Percentiles rank a stretch among this genome's conserved stretches.
Conservation (phyloP, 305 asterid species). For the Rubia peregrina region DNA sequence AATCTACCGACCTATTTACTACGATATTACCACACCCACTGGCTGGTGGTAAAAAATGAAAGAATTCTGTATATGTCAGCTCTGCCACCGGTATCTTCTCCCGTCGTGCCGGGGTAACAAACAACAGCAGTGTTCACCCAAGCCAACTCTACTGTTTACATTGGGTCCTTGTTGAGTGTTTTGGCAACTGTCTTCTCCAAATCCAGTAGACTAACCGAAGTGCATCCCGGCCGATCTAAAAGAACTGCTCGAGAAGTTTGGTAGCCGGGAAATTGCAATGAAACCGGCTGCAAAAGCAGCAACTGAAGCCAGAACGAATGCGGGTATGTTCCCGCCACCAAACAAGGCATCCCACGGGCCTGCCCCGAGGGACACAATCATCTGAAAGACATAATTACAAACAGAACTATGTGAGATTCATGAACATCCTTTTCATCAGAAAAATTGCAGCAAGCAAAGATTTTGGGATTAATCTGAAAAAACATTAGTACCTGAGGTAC, state of each 20-base stretch:
- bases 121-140: not conserved
- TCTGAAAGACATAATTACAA: constrained; percentile 31
- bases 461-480: not conserved
- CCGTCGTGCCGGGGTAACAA: not conserved
- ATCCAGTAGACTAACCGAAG: constrained; percentile 47
- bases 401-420: constrained; percentile 1
- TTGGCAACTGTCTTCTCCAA: not conserved
- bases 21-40: constrained; percentile 7
- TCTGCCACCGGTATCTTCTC: not conserved
- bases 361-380: constrained; percentile 96
- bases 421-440: not conserved
- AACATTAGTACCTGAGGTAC: constrained; percentile 74
- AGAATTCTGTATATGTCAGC: constrained; percentile 7
- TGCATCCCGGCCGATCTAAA: constrained; percentile 72
- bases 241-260: constrained; percentile 58
- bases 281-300: constrained; percentile 73
- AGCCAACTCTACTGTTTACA: not conserved
- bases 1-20: constrained; percentile 12
- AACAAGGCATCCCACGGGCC: constrained; percentile 99
- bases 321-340: constrained; percentile 98
- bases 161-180: too few species aligned
- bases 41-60: constrained; percentile 8
- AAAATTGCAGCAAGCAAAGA: not conserved
- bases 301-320: constrained; percentile 80
- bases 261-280: constrained; percentile 64